Percentiles rank a stretch among this genome's conserved stretches.
Evolutionary conservation across 2,329 filamentous ascomycete species (phyloP).

Genomic region (Trichoderma hamatum): DNA sequence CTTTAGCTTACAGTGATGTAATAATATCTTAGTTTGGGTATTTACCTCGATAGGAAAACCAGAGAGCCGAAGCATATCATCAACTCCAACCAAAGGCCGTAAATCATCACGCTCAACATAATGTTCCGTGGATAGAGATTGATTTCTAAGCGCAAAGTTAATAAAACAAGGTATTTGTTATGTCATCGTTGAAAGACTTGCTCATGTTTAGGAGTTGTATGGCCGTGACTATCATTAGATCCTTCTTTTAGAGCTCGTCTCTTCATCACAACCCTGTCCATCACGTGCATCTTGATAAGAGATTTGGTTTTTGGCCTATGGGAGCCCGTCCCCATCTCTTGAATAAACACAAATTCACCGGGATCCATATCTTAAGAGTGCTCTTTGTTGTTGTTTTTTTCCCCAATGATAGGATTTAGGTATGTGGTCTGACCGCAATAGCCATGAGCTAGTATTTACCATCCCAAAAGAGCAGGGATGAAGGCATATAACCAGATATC

Average conservation of each 20-base stretch:
- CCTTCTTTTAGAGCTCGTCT: neutral
- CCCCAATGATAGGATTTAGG: neutral
- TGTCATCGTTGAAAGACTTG: neutral
- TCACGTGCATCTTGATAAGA: conserved; percentile 12
- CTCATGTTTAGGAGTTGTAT: neutral
- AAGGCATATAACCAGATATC: neutral
- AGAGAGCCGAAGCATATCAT: conserved; percentile 3
- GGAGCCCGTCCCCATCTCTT: conserved; percentile 9
- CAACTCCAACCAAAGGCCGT: neutral
- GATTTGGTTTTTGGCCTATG: conserved; percentile 1
- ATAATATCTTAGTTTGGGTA: neutral
- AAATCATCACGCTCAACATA: neutral
- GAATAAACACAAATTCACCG: conserved; percentile 4
- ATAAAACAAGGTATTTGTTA: too few species aligned
- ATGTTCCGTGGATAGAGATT: neutral
- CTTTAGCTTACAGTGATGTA: conserved; percentile 1
- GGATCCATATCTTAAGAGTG: neutral
- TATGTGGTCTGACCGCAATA: neutral
- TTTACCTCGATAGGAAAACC: neutral
- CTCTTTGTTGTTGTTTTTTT: neutral
- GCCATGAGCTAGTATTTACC: neutral
- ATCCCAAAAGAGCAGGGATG: neutral
- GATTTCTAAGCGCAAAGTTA: neutral
- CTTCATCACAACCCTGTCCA: conserved; percentile 14
- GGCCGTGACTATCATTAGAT: too few species aligned